Evolutionary conservation across 2,329 filamentous ascomycete species (phyloP), one percentile per base, ranked within the genome.

Genomic region (Chaetomium sp.): DNA sequence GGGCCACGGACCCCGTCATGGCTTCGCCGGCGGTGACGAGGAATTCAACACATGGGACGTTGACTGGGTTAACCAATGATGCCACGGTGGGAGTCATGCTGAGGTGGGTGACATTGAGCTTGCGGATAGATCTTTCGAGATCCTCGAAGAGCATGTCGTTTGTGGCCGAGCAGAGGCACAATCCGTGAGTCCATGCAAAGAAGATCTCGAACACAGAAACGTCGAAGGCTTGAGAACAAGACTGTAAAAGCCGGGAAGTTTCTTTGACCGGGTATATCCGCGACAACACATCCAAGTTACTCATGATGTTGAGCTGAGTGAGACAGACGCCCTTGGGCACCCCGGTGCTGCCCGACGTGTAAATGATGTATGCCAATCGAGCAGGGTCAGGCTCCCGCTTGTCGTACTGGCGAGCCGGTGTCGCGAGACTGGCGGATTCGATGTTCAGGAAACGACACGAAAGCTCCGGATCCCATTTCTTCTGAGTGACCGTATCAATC

Each of bases 131-230:
- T 19, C 72, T 69, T 67, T 91, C 88, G 7, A 95, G 73, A 62
- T 95, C 84, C 41, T 76, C 77, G 64, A 92, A 89, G 0, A 95
- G 71, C 1, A 82, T 79, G 62, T 94, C 87, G 62, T 91, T 91
- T 0, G 76, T 80, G 0, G 84, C 86, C 1, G 87, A 82, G 66
- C 88, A 95, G 10, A 96, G 75, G 58, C 86, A 87, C 75, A 92
- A 89, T 4, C 89, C 89, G 37, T 79, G 78, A 47, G 81, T 80
- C 87, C 90, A 95, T 0, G 89, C 77, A 64, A 89, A 95, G 68
- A 95, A 92, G 11, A 95, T 91, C 65, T 95, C 91, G 66, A 95
- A 95, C 0, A 95, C 87, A 0, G 89, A 95, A 1, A 95, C 85
- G 65, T 95, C 89, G 66, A 95, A 95, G 0, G 86, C 87, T 65